These are phyloP conservation scores for Chaetomium olivaceum DNA, from an alignment of 2,329 filamentous ascomycete genomes.

Conservation along the genomic window DNA sequence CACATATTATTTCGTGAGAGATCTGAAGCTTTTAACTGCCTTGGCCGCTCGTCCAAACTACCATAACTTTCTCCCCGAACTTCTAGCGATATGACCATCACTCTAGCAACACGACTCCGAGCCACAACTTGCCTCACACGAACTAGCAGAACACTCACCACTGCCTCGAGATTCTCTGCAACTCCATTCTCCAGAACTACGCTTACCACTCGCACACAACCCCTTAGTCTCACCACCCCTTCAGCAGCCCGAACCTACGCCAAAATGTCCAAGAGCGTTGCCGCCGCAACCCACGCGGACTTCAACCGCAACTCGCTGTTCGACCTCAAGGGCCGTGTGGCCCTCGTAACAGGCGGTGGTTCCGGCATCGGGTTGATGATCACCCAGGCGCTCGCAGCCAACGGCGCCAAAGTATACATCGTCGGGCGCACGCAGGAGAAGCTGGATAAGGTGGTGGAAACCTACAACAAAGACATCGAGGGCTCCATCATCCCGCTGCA, in stretches of 20 bases:
- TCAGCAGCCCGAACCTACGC: constrained; percentile 4
- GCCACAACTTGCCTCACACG: constrained; percentile 3
- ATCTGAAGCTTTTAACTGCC: background rate
- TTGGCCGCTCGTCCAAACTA: background rate
- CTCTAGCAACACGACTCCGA: constrained; percentile 16
- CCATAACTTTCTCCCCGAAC: background rate
- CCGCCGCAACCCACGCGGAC: constrained; percentile 35
- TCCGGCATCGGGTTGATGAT: constrained; percentile 40
- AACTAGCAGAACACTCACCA: constrained; percentile 13
- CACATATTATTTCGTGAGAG: background rate
- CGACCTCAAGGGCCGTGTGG: constrained; percentile 46
- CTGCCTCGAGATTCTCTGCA: background rate
- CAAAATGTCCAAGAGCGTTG: constrained; percentile 35
- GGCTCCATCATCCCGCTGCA: constrained; percentile 61
- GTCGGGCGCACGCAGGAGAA: constrained; percentile 65
- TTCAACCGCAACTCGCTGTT: constrained; percentile 51
- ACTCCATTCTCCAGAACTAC: background rate
- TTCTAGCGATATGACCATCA: constrained; percentile 11
- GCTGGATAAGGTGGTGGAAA: constrained; percentile 59
- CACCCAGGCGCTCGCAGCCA: constrained; percentile 49
- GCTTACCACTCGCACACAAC: background rate
- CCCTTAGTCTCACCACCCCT: background rate
- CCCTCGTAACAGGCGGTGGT: constrained; percentile 44
- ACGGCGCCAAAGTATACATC: constrained; percentile 71
- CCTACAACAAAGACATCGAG: constrained; percentile 53